phyloP scores from a whole-genome alignment of 352 stramenopile genomes.

The Pythium biforme region DNA sequence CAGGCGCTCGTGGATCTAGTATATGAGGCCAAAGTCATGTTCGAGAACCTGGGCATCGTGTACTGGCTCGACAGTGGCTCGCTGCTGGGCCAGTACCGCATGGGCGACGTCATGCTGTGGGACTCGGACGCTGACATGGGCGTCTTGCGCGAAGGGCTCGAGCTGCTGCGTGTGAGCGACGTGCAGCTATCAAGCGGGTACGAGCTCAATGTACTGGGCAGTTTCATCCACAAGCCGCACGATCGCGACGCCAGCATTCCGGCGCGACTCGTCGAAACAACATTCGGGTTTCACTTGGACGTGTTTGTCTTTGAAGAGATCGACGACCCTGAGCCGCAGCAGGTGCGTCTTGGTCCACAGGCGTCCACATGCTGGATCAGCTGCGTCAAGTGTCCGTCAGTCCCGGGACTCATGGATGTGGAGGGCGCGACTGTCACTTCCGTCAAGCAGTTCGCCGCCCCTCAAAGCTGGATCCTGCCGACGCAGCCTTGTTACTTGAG shows the following conservation, averaged over 20 bases:
- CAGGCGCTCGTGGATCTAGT: constrained; percentile 41
- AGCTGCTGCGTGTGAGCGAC: constrained; percentile 30
- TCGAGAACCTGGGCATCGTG: constrained; percentile 43
- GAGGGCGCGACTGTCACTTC: neutral
- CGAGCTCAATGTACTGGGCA: constrained; percentile 53
- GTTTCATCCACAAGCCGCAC: constrained; percentile 30
- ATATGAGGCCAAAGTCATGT: constrained; percentile 37
- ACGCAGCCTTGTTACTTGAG: constrained; percentile 41
- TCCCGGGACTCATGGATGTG: constrained; percentile 33
- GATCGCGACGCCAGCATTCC: constrained; percentile 57
- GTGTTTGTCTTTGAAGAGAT: constrained; percentile 57
- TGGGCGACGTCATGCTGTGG: constrained; percentile 49
- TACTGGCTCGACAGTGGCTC: constrained; percentile 74
- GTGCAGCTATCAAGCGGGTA: constrained; percentile 27
- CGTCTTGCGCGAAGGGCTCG: constrained; percentile 43
- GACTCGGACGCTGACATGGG: constrained; percentile 59
- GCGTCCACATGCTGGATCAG: constrained; percentile 44
- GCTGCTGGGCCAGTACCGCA: constrained; percentile 50
- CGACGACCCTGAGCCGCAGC: constrained; percentile 22
- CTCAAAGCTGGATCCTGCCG: constrained; percentile 16
- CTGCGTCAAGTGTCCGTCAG: constrained; percentile 45
- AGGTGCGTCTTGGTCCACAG: constrained; percentile 35
- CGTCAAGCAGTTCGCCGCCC: constrained; percentile 7
- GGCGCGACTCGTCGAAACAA: constrained; percentile 52
- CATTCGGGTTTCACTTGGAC: constrained; percentile 64